These are phyloP conservation scores for Mortierella sp. DNA, from an alignment of 371 early-diverging fungal genomes.

Conservation along the genomic window DNA sequence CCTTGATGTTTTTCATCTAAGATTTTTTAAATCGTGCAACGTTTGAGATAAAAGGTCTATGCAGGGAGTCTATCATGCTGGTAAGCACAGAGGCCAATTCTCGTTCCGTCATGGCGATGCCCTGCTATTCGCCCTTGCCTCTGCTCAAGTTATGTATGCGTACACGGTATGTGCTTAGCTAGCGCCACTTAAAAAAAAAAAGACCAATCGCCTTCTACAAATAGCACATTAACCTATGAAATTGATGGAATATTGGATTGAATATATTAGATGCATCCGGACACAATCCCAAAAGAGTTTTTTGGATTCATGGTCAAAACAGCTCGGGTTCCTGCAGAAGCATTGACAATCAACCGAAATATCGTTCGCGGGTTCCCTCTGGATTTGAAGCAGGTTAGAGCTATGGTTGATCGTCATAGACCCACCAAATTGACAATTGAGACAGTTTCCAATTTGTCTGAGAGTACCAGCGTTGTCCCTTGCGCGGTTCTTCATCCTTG, in stretches of 20 bases:
- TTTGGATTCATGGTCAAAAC: constrained; percentile 78
- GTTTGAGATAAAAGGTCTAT: background rate
- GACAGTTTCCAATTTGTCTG: constrained; percentile 50
- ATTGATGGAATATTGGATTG: background rate
- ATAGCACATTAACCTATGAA: background rate
- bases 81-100: constrained; percentile 71
- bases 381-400: constrained; percentile 61
- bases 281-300: constrained; percentile 76
- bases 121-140: constrained; percentile 71
- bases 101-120: constrained; percentile 76
- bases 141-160: constrained; percentile 74
- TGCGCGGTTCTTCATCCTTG: constrained; percentile 76
- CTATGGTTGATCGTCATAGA: constrained; percentile 60
- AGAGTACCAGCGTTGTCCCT: constrained; percentile 44
- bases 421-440: constrained; percentile 64
- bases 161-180: constrained; percentile 72
- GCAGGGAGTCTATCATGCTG: constrained; percentile 73
- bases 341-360: constrained; percentile 65
- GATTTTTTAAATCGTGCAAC: no score
- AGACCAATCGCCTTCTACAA: background rate
- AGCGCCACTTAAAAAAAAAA: no score
- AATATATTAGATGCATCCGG: constrained; percentile 67
- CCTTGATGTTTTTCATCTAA: background rate
- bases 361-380: constrained; percentile 67
- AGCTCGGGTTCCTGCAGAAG: constrained; percentile 71